Evolutionary conservation across 257 asterid species (phyloP), one percentile per base, ranked within the genome.

Genomic region (Forsythia suspensa): DNA sequence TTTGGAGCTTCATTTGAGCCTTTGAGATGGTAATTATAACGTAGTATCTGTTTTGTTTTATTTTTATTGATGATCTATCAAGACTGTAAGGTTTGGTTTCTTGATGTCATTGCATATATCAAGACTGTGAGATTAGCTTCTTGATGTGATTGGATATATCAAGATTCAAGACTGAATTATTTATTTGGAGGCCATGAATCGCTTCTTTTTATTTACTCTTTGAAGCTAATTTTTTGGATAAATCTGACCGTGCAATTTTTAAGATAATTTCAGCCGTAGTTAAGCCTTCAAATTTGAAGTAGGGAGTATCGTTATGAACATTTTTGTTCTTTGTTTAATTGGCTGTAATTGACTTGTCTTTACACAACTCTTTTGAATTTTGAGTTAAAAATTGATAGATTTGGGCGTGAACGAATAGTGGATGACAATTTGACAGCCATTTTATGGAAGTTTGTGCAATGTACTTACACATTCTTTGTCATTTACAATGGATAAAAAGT

Each of bases 11-110:
- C 40, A 41, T 16, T 71, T 11, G 59, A 43, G 76, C 51, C 24
- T 71, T 82, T 77, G 68, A 71, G 84, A 81, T 82, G 83, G 80
- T 70, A 55, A 18, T n/a, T 75, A 38, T 12, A 73, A 67, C 78
- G 57, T 18, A n/a, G 29, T n/a, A 51, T 42, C 34, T 46, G 73
- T 41, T 57, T 9, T 79, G 69, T 73, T 13, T 72, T 36, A n/a
- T 4, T 16, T 74, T 71, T 10, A 21, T 63, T 63, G 16, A 63
- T 63, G 70, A 57, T 24, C 70, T 63, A 63, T 29, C 15, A 11
- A 63, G 70, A 63, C 70, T 63, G 38, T 63, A 24, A 63, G 70
- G 40, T 63, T 29, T 63, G 24, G 40, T 63, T 63, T 63, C 59
- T 29, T 63, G 11, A 29, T 11, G 70, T 63, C 40, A 63, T 63